Evolutionary conservation across 2,329 filamentous ascomycete species (phyloP), one percentile per base, ranked within the genome.

Genomic region (Rhynchosporium agropyri): DNA sequence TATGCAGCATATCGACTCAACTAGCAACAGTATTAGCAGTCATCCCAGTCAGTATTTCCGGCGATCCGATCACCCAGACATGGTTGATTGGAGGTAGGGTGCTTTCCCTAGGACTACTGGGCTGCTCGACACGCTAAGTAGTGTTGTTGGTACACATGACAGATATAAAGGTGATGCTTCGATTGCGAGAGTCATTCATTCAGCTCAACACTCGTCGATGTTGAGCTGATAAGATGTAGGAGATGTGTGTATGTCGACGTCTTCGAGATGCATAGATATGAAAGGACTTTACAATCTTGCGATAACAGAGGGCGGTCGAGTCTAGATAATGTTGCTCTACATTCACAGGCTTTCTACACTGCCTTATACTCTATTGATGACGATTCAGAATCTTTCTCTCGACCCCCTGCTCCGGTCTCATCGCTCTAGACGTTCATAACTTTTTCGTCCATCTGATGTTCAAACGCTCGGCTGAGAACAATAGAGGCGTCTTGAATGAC

Each of bases 401-500:
- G 54, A 15, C 12, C 12, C 38, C 40, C 26, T 57, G 43, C 38
- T 45, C 54, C 45, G 54, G 54, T 57, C 54, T 57, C 13, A 72
- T 72, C 42, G 63, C 58, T 9, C 69, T 66, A 33, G 73, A 71
- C 13, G 73, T 64, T 10, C 74, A 70, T 58, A 67, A 67, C 5
- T 75, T 76, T 57, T 62, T 71, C 45, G 70, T 69, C 60, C 65
- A 70, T 10, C 70, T 74, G 59, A 72, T 76, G 62, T 67, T 64
- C 13, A 76, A 76, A 57, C 67, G 73, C n/a, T 73, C 73, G 3
- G 67, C 63, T 0, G 69, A 72, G 45, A 63, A 71, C 49, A 72
- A 71, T 1, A 70, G 70, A 26, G 73, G 73, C 8, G 55, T 69
- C 3, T 66, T 75, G 4, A 73, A 76, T 38, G 61, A 63, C 13